Percentiles rank a stretch among this genome's conserved stretches.
Conservation (phyloP, 768 basidiomycete genomes). For the Podaxis carcinomalis region DNA sequence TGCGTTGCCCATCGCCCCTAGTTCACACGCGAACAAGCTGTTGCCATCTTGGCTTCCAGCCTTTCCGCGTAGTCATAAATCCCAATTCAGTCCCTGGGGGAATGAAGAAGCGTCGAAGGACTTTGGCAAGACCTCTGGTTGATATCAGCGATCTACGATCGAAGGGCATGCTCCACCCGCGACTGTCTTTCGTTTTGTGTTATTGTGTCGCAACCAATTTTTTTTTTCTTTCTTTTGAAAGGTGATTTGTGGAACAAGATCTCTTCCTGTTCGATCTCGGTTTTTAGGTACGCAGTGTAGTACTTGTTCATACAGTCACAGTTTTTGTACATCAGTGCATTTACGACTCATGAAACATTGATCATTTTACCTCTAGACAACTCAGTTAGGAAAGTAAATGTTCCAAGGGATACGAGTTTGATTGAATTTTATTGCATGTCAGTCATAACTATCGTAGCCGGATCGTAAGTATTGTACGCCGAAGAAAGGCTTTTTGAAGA, state of each 20-base stretch:
- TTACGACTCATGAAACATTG: neutral
- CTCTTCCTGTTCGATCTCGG: neutral
- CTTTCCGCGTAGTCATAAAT: conserved; percentile 61
- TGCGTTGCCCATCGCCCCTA: conserved; percentile 26
- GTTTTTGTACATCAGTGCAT: conserved; percentile 4
- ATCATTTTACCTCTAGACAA: neutral
- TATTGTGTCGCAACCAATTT: neutral
- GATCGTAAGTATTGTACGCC: conserved; percentile 9
- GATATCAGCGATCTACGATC: conserved; percentile 7
- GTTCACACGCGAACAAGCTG: conserved; percentile 18
- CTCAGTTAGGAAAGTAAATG: neutral
- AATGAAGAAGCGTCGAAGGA: conserved; percentile 49
- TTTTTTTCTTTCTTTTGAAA: neutral
- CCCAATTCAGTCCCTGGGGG: conserved; percentile 81
- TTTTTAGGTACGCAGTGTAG: neutral
- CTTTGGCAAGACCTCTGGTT: conserved; percentile 1
- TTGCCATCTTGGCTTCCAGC: conserved; percentile 68
- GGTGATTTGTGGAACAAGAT: conserved; percentile 8
- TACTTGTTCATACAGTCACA: conserved; percentile 6
- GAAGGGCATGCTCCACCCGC: neutral
- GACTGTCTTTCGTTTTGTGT: neutral
- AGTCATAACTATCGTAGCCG: conserved; percentile 9
- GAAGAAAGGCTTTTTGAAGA: neutral
- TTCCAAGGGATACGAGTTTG: neutral
- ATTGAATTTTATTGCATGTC: conserved; percentile 3